Evolutionary conservation across 495 filamentous ascomycete genomes (phyloP).

Genomic region (Tuber borchii): DNA sequence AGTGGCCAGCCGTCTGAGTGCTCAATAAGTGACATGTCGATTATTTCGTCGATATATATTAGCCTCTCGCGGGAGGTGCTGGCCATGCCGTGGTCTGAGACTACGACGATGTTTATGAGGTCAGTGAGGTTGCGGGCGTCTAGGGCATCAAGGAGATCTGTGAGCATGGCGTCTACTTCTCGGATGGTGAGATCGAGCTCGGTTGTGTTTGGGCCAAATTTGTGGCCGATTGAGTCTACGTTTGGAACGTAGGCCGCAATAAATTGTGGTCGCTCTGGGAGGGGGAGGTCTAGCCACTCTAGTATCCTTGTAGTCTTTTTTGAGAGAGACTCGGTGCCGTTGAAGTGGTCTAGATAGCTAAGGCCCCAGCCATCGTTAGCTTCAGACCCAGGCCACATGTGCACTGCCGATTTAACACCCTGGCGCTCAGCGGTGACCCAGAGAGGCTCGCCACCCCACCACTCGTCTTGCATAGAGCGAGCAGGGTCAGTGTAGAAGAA

Average conservation of each 20-base stretch:
- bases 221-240: conserved; percentile 78
- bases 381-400: conserved; percentile 98
- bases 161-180: conserved; percentile 72
- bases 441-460: conserved; percentile 90
- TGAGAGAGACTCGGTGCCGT: conserved; percentile 63
- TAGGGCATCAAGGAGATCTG: conserved; percentile 64
- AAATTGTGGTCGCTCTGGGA: conserved; percentile 69
- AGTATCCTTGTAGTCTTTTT: conserved; percentile 73
- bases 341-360: conserved; percentile 73
- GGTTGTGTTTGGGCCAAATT: conserved; percentile 87
- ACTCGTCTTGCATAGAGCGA: conserved; percentile 69
- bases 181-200: conserved; percentile 70
- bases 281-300: conserved; percentile 69
- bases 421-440: conserved; percentile 86
- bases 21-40: conserved; percentile 55
- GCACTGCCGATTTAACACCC: conserved; percentile 68
- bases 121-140: conserved; percentile 74
- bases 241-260: conserved; percentile 93
- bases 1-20: conserved; percentile 94
- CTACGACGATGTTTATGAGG: conserved; percentile 93
- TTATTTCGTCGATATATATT: conserved; percentile 78
- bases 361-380: conserved; percentile 58
- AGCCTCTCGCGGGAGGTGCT: conserved; percentile 75
- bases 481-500: conserved; percentile 78
- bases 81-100: conserved; percentile 97